Evolutionary conservation across 108 stramenopile species (phyloP).

Genomic region (Fragilaria crotonensis): DNA sequence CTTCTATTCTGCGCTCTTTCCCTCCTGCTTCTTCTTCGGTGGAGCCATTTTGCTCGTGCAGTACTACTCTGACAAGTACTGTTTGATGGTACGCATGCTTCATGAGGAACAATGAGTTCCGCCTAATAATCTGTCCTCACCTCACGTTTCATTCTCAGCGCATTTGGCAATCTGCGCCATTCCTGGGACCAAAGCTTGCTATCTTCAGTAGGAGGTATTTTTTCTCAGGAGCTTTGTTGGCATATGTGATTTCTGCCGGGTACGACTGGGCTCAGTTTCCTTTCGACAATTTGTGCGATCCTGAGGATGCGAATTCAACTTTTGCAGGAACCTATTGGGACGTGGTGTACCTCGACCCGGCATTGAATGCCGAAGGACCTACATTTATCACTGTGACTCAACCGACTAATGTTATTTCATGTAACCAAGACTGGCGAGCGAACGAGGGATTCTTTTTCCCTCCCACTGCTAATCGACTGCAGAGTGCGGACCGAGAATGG

Average conservation of each 20-base stretch:
- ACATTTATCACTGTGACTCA: slow-evolving; percentile 17
- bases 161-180: slow-evolving; percentile 52
- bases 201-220: slow-evolving; percentile 57
- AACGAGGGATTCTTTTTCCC: slow-evolving; percentile 36
- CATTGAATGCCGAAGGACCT: background rate
- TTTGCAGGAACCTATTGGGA: background rate
- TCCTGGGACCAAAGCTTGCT: slow-evolving; percentile 45
- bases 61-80: slow-evolving; percentile 44
- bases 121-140: background rate
- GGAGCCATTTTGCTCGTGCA: slow-evolving; percentile 45
- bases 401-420: slow-evolving; percentile 24
- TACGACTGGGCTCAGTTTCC: slow-evolving; percentile 59
- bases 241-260: slow-evolving; percentile 29
- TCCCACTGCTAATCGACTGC: slow-evolving; percentile 20
- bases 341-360: slow-evolving; percentile 2
- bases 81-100: slow-evolving; percentile 31
- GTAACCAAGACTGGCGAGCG: slow-evolving; percentile 27
- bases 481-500: slow-evolving; percentile 30
- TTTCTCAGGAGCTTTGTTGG: slow-evolving; percentile 40
- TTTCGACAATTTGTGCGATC: slow-evolving; percentile 51
- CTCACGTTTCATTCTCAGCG: slow-evolving; percentile 11
- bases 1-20: slow-evolving; percentile 68
- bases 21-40: slow-evolving; percentile 56
- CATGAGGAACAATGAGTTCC: background rate
- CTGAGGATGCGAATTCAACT: slow-evolving; percentile 3